Percentiles rank a stretch among this genome's conserved stretches.
phyloP scores from a whole-genome alignment of 1,284 basidiomycete genomes.

The Pseudozyma tsukubaensis region DNA sequence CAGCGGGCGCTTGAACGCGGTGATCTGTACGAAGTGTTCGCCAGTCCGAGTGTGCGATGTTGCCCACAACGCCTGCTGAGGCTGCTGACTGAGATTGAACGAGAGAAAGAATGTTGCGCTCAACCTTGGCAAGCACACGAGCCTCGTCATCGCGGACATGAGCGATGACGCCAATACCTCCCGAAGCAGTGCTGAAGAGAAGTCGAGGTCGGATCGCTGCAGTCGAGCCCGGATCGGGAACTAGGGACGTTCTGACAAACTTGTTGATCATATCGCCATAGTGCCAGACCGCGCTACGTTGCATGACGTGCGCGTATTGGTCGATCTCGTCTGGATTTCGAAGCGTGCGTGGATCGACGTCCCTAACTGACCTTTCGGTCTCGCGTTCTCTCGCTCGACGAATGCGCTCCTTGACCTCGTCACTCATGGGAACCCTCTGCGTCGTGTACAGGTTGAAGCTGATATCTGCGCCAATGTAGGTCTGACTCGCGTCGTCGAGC shows the following conservation, averaged over 20 bases:
- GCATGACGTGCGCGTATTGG: constrained; percentile 56
- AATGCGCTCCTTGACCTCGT: constrained; percentile 38
- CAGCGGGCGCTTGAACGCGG: constrained; percentile 46
- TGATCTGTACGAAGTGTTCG: constrained; percentile 66
- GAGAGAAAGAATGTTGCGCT: constrained; percentile 50
- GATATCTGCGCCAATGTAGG: constrained; percentile 65
- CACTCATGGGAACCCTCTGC: constrained; percentile 45
- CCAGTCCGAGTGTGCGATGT: constrained; percentile 56
- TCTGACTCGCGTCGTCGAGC: constrained; percentile 50
- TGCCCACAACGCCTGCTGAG: constrained; percentile 28
- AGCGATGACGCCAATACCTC: constrained; percentile 57
- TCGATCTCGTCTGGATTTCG: constrained; percentile 12
- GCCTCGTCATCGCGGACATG: constrained; percentile 32
- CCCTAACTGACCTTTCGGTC: constrained; percentile 12
- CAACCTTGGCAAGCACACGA: constrained; percentile 40
- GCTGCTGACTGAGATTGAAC: constrained; percentile 18
- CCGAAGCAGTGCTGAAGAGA: constrained; percentile 60
- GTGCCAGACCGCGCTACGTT: constrained; percentile 58
- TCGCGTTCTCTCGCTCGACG: constrained; percentile 34
- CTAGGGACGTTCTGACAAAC: constrained; percentile 43
- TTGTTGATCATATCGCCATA: constrained; percentile 66
- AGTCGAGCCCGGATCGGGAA: constrained; percentile 17
- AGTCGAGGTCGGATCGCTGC: constrained; percentile 26
- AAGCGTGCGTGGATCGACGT: not conserved
- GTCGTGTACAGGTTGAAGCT: constrained; percentile 64